Evolutionary conservation across 1,139 yeast species (phyloP).

Genomic region (Kurtzmaniella quercitrusa): DNA sequence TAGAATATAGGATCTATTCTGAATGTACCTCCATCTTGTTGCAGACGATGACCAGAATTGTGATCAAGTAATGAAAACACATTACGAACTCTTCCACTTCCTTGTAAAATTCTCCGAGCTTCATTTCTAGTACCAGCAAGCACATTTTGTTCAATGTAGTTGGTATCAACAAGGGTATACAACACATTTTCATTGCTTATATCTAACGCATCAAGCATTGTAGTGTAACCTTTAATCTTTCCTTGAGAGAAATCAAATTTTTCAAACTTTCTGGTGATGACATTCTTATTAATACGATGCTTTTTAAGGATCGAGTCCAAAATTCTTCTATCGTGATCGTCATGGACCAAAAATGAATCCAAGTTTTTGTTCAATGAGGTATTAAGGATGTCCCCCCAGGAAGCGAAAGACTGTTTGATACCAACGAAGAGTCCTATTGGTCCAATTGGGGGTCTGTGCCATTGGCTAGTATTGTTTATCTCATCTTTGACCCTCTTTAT

Average conservation of each 20-base stretch:
- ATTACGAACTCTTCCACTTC: conserved; percentile 34
- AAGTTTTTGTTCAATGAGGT: conserved; percentile 41
- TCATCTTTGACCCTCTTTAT: conserved; percentile 39
- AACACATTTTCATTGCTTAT: conserved; percentile 51
- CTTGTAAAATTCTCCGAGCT: conserved; percentile 41
- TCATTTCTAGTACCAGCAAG: conserved; percentile 46
- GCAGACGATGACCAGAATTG: conserved; percentile 38
- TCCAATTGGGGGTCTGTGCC: conserved; percentile 63
- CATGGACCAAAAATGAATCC: conserved; percentile 64
- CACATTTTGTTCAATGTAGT: conserved; percentile 55
- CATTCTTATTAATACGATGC: conserved; percentile 22
- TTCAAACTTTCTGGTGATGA: conserved; percentile 56
- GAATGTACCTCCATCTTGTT: conserved; percentile 37
- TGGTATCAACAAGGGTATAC: conserved; percentile 63
- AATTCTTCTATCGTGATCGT: conserved; percentile 53
- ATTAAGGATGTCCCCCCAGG: conserved; percentile 66
- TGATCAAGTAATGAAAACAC: conserved; percentile 44
- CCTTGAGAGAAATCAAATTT: conserved; percentile 46
- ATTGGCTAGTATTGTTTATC: conserved; percentile 32
- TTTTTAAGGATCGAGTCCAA: conserved; percentile 42
- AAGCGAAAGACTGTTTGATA: conserved; percentile 49
- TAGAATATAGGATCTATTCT: conserved; percentile 59
- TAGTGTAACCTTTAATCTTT: conserved; percentile 26
- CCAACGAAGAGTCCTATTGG: conserved; percentile 70
- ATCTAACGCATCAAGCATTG: conserved; percentile 58